phyloP scores from a whole-genome alignment of 202 grass and related monocot species.

The Eragrostis tef region DNA sequence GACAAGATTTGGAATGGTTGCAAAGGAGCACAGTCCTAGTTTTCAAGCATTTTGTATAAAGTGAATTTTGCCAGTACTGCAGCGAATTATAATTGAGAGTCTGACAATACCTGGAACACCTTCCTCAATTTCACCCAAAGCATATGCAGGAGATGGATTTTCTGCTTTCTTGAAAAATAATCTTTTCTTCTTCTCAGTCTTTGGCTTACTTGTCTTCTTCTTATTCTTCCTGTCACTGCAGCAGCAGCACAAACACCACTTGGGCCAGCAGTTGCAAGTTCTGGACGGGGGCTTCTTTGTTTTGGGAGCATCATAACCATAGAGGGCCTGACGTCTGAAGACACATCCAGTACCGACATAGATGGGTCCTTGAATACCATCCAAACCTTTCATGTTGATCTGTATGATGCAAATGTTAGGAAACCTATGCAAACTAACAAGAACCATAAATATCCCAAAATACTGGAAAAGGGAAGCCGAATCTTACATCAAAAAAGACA shows the following conservation, averaged over 20 bases:
- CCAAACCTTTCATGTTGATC: constrained; percentile 93
- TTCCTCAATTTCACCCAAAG: constrained; percentile 69
- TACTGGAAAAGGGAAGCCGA: constrained; percentile 30
- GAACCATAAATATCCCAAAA: neutral
- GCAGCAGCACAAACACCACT: constrained; percentile 65
- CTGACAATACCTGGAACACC: constrained; percentile 55
- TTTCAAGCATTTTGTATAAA: no score
- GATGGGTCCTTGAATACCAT: constrained; percentile 87
- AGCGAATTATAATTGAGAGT: neutral
- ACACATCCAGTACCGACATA: constrained; percentile 88
- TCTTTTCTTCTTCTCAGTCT: constrained; percentile 77
- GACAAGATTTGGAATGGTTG: constrained; percentile 17
- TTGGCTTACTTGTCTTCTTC: constrained; percentile 64
- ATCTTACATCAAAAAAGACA: constrained; percentile 94
- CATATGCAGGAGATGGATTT: constrained; percentile 68
- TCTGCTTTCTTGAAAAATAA: constrained; percentile 80
- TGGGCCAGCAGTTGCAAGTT: constrained; percentile 83
- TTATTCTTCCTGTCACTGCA: constrained; percentile 59
- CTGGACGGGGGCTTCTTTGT: constrained; percentile 76
- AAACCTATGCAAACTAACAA: constrained; percentile 17
- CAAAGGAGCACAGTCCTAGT: no score
- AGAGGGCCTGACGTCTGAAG: constrained; percentile 71
- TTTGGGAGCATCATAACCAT: constrained; percentile 85
- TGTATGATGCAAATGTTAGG: constrained; percentile 46
- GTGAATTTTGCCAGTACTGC: no score